Evolutionary conservation across 345 rosid species (phyloP), one percentile per base, ranked within the genome.

Genomic region (Cardamine occulta): DNA sequence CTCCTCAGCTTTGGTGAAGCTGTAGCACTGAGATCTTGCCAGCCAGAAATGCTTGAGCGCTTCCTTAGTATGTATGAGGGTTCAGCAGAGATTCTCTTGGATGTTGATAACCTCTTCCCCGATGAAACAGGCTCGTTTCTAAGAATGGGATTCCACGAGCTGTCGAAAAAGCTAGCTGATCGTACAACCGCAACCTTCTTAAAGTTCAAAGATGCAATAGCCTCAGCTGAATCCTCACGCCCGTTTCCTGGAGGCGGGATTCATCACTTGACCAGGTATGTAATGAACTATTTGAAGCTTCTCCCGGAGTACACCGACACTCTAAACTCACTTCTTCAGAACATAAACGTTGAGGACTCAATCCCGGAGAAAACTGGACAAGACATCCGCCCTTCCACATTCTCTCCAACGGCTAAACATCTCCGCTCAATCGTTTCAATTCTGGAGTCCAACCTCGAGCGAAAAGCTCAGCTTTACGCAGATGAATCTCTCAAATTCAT

Each of bases 1-100:
- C 88, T 93, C 66, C 75, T 93, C 84, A 84, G 80, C 80, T 93
- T 89, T 9, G 94, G 97, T 19, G 93, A 91, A 81, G 93, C 94
- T 8, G 57, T 89, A 39, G 77, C 86, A 15, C 74, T 89, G 82
- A 83, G 86, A 40, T 80, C 89, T 17, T 57, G 58, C 65, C 78
- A 73, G 72, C 88, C 89, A 2, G 98, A 93, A 80, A 88, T 80
- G 83, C 79, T 91, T 55, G 82, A 86, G 65, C 65, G 86, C 52
- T 75, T 87, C 79, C 88, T 93, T 23, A 86, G 89, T 70, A 88
- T 91, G 93, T 89, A 86, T 6, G 90, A 89, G 66, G 84, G 68
- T 60, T 76, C 88, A 42, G 61, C 86, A 32, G 86, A 82, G 74
- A 82, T 85, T 73, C 83, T 86, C 51, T 47, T 59, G 19, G 83